A percentile compares a stretch with the other conserved stretches of the same genome.
Evolutionary conservation across 805 yeast genomes (phyloP).

Genomic region (Spathaspora passalidarum): DNA sequence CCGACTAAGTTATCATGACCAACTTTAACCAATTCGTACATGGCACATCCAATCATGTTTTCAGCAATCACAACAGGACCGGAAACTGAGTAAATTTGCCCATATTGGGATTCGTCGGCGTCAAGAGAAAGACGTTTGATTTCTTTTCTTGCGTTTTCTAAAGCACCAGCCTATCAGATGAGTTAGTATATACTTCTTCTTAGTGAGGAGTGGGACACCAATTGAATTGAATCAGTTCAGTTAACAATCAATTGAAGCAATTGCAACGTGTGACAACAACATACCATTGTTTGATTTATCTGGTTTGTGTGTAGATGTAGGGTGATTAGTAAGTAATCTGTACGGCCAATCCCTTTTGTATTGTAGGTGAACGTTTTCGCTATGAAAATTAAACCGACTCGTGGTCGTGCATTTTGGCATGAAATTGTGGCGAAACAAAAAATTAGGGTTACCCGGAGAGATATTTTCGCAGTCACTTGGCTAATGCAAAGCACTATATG

Average conservation of each 20-base stretch:
- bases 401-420: neutral
- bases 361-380: conserved; percentile 1
- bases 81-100: conserved; percentile 88
- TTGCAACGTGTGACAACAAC: neutral
- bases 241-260: neutral
- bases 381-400: neutral
- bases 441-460: neutral
- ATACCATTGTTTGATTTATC: neutral
- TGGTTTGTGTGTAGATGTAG: neutral
- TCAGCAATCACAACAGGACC: conserved; percentile 98
- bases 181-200: no score
- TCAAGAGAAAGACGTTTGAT: conserved; percentile 81
- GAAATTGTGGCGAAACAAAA: neutral
- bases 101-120: conserved; percentile 74
- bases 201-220: no score
- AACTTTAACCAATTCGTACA: conserved; percentile 98
- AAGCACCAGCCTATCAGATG: conserved; percentile 76
- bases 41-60: conserved; percentile 99
- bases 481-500: no score
- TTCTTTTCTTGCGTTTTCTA: conserved; percentile 95
- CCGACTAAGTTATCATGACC: conserved; percentile 97
- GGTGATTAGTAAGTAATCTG: neutral
- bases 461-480: neutral
- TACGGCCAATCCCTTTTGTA: neutral
- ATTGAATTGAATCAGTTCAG: neutral